Conservation (phyloP, 768 basidiomycete species). For the Leccinum subtestaceum region DNA sequence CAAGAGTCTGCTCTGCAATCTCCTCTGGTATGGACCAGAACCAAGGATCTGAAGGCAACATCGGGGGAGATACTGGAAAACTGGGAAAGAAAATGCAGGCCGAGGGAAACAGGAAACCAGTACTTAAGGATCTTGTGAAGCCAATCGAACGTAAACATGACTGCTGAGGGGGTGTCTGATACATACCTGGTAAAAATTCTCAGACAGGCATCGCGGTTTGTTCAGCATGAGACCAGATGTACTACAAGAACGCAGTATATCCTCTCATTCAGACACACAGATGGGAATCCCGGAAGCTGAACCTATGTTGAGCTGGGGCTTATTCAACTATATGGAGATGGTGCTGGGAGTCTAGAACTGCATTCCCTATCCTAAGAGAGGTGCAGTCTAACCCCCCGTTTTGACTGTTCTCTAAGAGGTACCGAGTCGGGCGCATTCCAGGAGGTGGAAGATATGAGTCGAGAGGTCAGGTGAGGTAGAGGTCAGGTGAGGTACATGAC, state of each 20-base stretch:
- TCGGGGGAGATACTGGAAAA: neutral
- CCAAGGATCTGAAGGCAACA: constrained; percentile 2
- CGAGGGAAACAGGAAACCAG: neutral
- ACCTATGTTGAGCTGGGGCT: neutral
- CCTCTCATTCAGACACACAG: neutral
- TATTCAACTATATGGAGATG: neutral
- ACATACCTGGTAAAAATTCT: neutral
- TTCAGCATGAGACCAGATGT: neutral
- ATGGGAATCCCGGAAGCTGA: neutral
- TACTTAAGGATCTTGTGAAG: neutral
- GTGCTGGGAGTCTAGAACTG: neutral
- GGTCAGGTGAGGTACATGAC: neutral
- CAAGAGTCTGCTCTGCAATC: constrained; percentile 55
- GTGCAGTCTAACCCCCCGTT: neutral
- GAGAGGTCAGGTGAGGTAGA: too few species aligned
- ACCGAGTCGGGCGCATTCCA: neutral
- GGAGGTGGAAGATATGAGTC: neutral
- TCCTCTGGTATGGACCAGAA: constrained; percentile 44
- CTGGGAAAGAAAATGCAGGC: constrained; percentile 1
- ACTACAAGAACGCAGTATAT: neutral
- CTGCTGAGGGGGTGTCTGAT: neutral
- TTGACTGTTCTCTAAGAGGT: neutral
- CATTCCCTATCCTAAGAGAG: neutral
- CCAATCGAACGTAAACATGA: neutral
- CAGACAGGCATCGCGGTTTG: constrained; percentile 1